Evolutionary conservation across 2,329 filamentous ascomycete genomes (phyloP), one percentile per base, ranked within the genome.

Genomic region (Trichoderma lentiforme): DNA sequence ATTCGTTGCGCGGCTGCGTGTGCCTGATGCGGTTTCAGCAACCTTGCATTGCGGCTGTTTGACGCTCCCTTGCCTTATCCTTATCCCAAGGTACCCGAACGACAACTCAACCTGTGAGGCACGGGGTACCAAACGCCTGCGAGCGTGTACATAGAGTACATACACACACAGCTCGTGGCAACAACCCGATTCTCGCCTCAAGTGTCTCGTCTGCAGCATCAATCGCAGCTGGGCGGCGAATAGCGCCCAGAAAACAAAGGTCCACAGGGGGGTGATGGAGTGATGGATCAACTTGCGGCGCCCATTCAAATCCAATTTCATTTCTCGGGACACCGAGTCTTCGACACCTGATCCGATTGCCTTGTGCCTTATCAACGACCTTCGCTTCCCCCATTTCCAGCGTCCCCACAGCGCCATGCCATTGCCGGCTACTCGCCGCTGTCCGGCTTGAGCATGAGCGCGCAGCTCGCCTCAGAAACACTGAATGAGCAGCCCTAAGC

Each of bases 151-250:
- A 36, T 39, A 24, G n/a, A 36, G 14, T 39, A 24, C 26, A 34
- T 7, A 18, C 14, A 30, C 30, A 34, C 18, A 36, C 28, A 24
- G 43, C 43, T n/a, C 43, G 43, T 47, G 43, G 43, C 36, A 43
- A 21, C 24, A 36, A 12, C n/a, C 43, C 56, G 56, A 60, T 51
- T 36, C 24, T 21, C 66, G 57, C 66, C 57, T 69, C 57, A 53
- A 58, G 47, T 69, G 66, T 69, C 57, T 69, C 66, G 36, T 53
- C 66, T 69, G 66, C 66, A 61, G 66, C 66, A 69, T 69, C 57
- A 30, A 56, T 39, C 57, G 39, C 56, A 39, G 65, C 53, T 62
- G 66, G 66, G 66, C 66, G 57, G 57, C 66, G 56, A 69, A 69
- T 69, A 34, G 66, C 66, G 66, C 66, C 66, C 66, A 69, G 28